Percentiles rank a stretch among this genome's conserved stretches.
These are phyloP conservation scores for Xerocomellus intermedius DNA, from an alignment of 768 basidiomycete species.

Conservation along the genomic window DNA sequence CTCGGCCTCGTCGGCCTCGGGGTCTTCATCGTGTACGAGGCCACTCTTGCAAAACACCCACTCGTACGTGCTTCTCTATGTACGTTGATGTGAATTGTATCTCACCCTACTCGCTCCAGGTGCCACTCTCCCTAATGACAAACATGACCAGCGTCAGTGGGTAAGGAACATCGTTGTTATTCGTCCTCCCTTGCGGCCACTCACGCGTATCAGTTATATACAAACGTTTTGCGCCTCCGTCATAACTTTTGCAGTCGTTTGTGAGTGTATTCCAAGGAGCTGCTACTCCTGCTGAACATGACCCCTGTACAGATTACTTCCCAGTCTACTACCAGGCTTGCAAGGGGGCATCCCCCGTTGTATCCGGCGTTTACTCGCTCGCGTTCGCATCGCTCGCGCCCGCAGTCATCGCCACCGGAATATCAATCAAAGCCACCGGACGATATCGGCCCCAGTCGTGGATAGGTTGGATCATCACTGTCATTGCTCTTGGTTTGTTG, in stretches of 20 bases:
- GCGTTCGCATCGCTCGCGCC: slow-evolving; percentile 29
- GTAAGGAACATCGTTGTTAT: background rate
- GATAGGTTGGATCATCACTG: slow-evolving; percentile 31
- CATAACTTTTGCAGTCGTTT: slow-evolving; percentile 16
- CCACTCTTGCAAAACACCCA: background rate
- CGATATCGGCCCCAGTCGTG: slow-evolving; percentile 35
- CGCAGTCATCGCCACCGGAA: slow-evolving; percentile 31
- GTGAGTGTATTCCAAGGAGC: slow-evolving; percentile 9
- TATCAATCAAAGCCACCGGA: slow-evolving; percentile 25
- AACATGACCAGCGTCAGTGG: slow-evolving; percentile 14
- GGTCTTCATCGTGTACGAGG: background rate
- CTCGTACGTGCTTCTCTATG: background rate
- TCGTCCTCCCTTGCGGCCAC: background rate
- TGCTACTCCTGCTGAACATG: background rate
- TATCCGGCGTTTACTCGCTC: slow-evolving; percentile 23
- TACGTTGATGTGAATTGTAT: background rate
- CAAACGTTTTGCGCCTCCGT: slow-evolving; percentile 25
- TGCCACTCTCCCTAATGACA: background rate
- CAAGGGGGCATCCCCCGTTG: slow-evolving; percentile 32
- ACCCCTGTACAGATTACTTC: slow-evolving; percentile 32
- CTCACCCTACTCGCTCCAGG: background rate
- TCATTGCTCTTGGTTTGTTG: slow-evolving; percentile 38
- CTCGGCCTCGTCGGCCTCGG: background rate
- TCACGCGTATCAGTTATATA: slow-evolving; percentile 16
- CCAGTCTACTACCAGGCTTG: slow-evolving; percentile 46